Evolutionary conservation across 495 filamentous ascomycete species (phyloP).

Genomic region (Xylaria palmicola): DNA sequence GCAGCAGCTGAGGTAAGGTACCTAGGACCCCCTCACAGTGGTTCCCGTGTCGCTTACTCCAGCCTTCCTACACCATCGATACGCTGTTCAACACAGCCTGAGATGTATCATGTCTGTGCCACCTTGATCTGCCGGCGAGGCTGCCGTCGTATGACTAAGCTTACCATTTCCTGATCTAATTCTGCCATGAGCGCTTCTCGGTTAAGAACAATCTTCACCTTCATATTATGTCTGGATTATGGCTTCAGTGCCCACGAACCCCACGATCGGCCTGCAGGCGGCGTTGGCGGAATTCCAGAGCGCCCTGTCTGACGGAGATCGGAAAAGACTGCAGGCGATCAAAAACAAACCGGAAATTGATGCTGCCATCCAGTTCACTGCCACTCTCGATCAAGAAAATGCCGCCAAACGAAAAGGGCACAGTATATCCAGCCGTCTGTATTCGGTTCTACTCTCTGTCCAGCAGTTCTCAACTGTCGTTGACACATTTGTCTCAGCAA

Average conservation of each 20-base stretch:
- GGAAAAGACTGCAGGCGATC: neutral
- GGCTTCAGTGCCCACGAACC: neutral
- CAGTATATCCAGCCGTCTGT: neutral
- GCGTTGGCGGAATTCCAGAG: neutral
- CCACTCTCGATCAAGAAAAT: neutral
- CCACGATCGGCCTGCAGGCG: neutral
- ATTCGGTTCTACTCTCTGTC: neutral
- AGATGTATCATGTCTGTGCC: too few relatives aligned
- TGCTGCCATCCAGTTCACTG: neutral
- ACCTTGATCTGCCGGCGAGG: too few relatives aligned
- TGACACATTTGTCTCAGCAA: neutral
- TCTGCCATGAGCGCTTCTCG: too few relatives aligned
- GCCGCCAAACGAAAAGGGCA: neutral
- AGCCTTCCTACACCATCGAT: too few relatives aligned
- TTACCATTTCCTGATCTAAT: too few relatives aligned
- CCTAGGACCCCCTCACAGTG: too few relatives aligned
- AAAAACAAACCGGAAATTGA: neutral
- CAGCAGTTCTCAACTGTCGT: neutral
- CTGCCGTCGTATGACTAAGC: too few relatives aligned
- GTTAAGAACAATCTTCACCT: too few relatives aligned
- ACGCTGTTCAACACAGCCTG: too few relatives aligned
- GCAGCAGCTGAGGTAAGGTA: too few relatives aligned
- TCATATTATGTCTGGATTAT: too few relatives aligned
- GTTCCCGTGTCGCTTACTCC: too few relatives aligned
- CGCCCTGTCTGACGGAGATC: neutral